phyloP scores from a whole-genome alignment of 176 grass and related monocot species.

The Musa schizocarpa region DNA sequence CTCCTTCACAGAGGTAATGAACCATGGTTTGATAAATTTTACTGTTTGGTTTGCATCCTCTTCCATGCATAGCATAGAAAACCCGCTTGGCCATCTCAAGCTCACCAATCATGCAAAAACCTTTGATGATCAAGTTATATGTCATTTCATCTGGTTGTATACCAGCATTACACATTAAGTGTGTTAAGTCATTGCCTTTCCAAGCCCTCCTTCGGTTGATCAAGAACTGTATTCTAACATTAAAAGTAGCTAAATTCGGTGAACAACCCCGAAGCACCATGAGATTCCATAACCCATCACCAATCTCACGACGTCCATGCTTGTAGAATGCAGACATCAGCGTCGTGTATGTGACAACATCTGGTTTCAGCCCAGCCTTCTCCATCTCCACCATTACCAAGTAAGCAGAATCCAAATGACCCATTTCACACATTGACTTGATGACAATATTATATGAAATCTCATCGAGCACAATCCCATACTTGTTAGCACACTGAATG shows the following conservation, averaged over 20 bases:
- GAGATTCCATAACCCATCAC: conserved; percentile 86
- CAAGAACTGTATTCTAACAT: conserved; percentile 88
- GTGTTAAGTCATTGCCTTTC: conserved; percentile 58
- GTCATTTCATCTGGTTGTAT: conserved; percentile 70
- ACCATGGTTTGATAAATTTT: conserved; percentile 95
- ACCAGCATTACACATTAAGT: conserved; percentile 40
- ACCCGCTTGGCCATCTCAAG: conserved; percentile 65
- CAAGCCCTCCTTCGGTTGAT: conserved; percentile 58
- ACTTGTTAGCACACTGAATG: conserved; percentile 27
- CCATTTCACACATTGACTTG: conserved; percentile 70
- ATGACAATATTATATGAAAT: conserved; percentile 78
- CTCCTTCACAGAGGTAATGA: conserved; percentile 75
- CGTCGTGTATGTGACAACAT: conserved; percentile 75
- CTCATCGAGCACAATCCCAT: conserved; percentile 53
- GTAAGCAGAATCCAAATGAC: conserved; percentile 40
- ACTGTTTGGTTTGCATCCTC: conserved; percentile 61
- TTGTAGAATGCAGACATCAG: conserved; percentile 80
- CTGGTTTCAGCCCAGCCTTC: conserved; percentile 42
- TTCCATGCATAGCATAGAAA: conserved; percentile 61
- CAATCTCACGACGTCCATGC: conserved; percentile 42
- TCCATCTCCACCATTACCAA: conserved; percentile 60
- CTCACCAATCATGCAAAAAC: conserved; percentile 78
- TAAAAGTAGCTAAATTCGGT: conserved; percentile 72
- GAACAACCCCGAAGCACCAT: conserved; percentile 68
- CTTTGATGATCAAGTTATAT: conserved; percentile 89